A percentile compares a stretch with the other conserved stretches of the same genome.
Conservation (phyloP, 2,329 filamentous ascomycete genomes). For the Penicillium sumatraense region DNA sequence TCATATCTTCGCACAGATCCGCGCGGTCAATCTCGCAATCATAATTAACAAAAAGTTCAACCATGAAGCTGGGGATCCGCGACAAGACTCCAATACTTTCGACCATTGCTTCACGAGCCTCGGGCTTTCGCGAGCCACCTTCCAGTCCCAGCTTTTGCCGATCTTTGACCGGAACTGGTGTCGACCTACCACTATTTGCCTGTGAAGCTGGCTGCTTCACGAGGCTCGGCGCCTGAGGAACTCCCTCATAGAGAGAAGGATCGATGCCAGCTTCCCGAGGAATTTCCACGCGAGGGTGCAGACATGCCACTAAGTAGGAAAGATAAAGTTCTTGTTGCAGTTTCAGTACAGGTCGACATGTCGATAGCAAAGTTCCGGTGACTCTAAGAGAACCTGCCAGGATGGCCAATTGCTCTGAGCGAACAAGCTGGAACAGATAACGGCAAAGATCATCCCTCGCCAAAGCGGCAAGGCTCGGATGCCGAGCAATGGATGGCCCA, state of each 20-base stretch:
- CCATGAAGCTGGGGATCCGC: constrained; percentile 91
- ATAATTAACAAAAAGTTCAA: constrained; percentile 96
- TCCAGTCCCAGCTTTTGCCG: constrained; percentile 91
- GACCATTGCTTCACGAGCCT: constrained; percentile 97
- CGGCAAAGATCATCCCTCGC: constrained; percentile 93
- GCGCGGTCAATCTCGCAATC: constrained; percentile 91
- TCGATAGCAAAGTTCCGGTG: constrained; percentile 85
- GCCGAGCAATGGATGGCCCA: constrained; percentile 89
- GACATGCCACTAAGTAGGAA: constrained; percentile 89
- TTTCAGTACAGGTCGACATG: constrained; percentile 87
- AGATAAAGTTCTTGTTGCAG: constrained; percentile 95
- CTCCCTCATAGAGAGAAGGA: constrained; percentile 86
- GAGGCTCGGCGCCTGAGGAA: constrained; percentile 87
- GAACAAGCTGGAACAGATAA: constrained; percentile 92
- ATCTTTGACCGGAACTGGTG: constrained; percentile 89
- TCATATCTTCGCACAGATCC: constrained; percentile 93
- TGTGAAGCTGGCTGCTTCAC: constrained; percentile 80
- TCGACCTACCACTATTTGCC: constrained; percentile 77
- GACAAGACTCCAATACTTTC: constrained; percentile 92
- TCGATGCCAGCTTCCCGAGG: constrained; percentile 89
- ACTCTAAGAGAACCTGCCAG: constrained; percentile 91
- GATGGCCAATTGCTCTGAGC: constrained; percentile 95
- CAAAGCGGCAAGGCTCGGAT: constrained; percentile 82
- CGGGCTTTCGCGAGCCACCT: constrained; percentile 87
- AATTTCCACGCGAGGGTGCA: constrained; percentile 93